Conservation (phyloP, 768 basidiomycete genomes). For the Rhodosporidiobolus odoratus region DNA sequence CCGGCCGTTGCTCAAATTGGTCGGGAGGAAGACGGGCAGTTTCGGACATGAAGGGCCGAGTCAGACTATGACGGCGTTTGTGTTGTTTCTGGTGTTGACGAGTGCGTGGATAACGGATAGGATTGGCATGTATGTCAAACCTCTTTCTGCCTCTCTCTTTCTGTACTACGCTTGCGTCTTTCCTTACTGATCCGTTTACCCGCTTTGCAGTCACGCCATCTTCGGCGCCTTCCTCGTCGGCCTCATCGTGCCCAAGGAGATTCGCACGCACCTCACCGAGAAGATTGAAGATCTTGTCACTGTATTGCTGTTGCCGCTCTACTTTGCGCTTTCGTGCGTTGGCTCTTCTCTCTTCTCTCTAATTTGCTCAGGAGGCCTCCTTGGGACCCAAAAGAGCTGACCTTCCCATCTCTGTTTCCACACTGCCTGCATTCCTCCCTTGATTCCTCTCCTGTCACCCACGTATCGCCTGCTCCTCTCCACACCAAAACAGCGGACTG, state of each 20-base stretch:
- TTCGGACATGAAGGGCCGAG: constrained; percentile 69
- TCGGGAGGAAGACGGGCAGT: constrained; percentile 63
- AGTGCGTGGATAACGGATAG: constrained; percentile 83
- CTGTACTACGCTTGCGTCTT: background rate
- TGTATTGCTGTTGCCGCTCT: constrained; percentile 48
- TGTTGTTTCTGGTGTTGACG: constrained; percentile 71
- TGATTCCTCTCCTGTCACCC: background rate
- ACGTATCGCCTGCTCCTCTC: background rate
- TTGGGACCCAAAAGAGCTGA: too few species aligned
- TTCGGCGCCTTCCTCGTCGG: constrained; percentile 70
- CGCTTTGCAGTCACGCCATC: constrained; percentile 53
- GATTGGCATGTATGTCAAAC: constrained; percentile 58
- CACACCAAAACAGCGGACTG: constrained; percentile 52
- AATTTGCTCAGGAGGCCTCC: too few species aligned
- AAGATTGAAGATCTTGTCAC: constrained; percentile 72
- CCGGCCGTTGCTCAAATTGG: constrained; percentile 55
- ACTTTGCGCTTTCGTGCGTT: constrained; percentile 72
- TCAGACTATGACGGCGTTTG: constrained; percentile 48
- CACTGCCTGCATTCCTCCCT: too few species aligned
- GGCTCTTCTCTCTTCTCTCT: background rate
- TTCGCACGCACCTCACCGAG: constrained; percentile 66
- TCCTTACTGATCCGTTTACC: too few species aligned
- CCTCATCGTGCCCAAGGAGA: constrained; percentile 74
- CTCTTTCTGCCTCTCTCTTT: background rate
- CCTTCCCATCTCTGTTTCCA: too few species aligned